Evolutionary conservation across 2,329 filamentous ascomycete species (phyloP), one percentile per base, ranked within the genome.

Genomic region (Metarhizium anisopliae): DNA sequence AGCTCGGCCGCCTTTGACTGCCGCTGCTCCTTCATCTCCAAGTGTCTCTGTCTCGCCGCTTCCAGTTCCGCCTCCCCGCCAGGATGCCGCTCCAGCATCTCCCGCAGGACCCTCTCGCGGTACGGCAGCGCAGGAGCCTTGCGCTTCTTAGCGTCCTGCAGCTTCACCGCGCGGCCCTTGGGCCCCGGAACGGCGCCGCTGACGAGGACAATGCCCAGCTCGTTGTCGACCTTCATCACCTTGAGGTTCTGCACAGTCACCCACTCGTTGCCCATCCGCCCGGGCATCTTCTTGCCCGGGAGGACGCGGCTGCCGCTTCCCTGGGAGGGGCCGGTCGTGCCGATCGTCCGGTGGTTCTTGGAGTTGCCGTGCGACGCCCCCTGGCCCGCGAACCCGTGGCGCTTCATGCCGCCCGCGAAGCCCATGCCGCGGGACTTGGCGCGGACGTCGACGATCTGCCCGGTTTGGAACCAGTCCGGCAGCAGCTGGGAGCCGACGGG

Each of bases 391-490:
- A 94, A 97, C 38, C 91, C 91, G 75, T 93, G 89, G 63, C 89
- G 82, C 84, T 99, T 99, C 94, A 99, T 99, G 62, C 90, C 94
- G 81, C 94, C 94, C 10, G 88, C 90, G 70, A 96, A 99, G 7
- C 94, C 94, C 82, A 90, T 93, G 54, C 94, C 94, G 68, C 89
- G 83, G 63, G 84, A 87, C 67, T 87, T 83, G 51, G 85, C 86
- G 65, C 86, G 81, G 54, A 90, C 85, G 74, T 99, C 94, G 58
- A 99, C 87, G 72, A 84, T 95, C 74, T 96, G 91, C 18, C 94
- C 94, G 67, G 86, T 82, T 64, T 86, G 80, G 74, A 97, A 97
- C 89, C 94, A 95, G 66, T 89, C 85, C n/a, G 94, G 90, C 59
- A 82, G 80, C 62, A 99, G 82, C 63, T 81, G 77, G 64, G 85